Base-by-base conservation (phyloP, 768 basidiomycete species). In the Filobasidium floriforme region DNA sequence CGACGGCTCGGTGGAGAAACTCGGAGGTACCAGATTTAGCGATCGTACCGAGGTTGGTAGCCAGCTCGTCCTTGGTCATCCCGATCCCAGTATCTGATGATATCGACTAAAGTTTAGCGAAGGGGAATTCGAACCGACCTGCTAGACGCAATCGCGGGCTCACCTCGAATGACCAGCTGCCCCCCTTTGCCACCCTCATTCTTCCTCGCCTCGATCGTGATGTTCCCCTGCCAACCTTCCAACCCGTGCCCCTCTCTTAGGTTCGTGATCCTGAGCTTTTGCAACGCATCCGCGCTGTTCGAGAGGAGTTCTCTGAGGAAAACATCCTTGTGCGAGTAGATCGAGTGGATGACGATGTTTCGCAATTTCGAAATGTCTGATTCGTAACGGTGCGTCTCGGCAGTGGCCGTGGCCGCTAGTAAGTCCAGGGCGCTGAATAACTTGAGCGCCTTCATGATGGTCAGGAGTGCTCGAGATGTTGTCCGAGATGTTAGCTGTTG, bases 21-120 rank as follows among this genome's bases (percentile, higher is more conserved):
- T 99, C 96, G 7, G 89, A 86, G 1, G 96, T 99, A 59, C 96
- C 96, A 41, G 90, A 92, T 77, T 94, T 92, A 1, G 96, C 96
- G 60, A 99, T 84, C 2, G 92, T 99, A 49, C 96, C 94, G 84
- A 84, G 77, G 77, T 99, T 97, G 51, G 78, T 85, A 7, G 85
- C 83, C 67, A 99, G 81, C 71, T 98, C 93, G 44, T 92, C 89
- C 62, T 88, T 84, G n/a, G 85, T 87, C 96, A 98, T 98, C 40
- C 96, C 96, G 74, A 98, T 92, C 68, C 96, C 96, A 37, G 90
- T 92, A 74, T 99, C 94, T 89, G 71, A 14, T 49, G 12, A 49
- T 49, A n/a, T n/a, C n/a, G n/a, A n/a, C n/a, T n/a, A n/a, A n/a
- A n/a, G n/a, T n/a, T n/a, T n/a, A n/a, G n/a, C n/a, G n/a, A n/a